These are phyloP conservation scores for Ophiocordyceps sinensis DNA, from an alignment of 2,329 filamentous ascomycete species.

Conservation along the genomic window DNA sequence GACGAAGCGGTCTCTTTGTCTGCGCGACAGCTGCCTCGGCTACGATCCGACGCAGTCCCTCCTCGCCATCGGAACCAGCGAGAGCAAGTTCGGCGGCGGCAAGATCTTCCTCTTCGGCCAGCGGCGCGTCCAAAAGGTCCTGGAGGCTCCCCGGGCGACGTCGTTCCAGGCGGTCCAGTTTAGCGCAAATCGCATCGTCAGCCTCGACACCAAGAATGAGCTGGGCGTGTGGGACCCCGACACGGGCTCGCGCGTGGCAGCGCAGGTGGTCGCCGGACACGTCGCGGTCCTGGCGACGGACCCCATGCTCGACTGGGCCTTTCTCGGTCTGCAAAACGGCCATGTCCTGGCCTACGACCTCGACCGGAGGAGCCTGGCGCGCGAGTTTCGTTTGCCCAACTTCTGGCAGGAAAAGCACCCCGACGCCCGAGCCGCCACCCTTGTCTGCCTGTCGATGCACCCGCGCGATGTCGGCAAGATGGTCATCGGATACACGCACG, in stretches of 20 bases:
- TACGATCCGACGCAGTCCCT: conserved; percentile 93
- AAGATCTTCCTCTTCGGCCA: conserved; percentile 84
- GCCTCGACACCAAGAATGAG: conserved; percentile 75
- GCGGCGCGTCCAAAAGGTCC: conserved; percentile 60
- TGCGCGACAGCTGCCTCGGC: conserved; percentile 49
- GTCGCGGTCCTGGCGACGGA: conserved; percentile 67
- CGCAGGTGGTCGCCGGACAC: conserved; percentile 62
- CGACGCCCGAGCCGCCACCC: conserved; percentile 39
- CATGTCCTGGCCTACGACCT: conserved; percentile 89
- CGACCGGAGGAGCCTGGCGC: conserved; percentile 55
- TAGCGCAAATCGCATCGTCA: conserved; percentile 71
- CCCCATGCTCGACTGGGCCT: conserved; percentile 83
- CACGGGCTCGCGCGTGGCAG: conserved; percentile 48
- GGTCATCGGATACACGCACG: conserved; percentile 78
- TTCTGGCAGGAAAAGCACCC: conserved; percentile 68
- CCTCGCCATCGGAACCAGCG: conserved; percentile 78
- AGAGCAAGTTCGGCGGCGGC: conserved; percentile 72
- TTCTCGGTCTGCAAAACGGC: conserved; percentile 69
- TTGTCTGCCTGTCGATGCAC: conserved; percentile 73
- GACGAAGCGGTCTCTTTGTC: no score
- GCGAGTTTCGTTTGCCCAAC: conserved; percentile 72
- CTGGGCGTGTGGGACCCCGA: conserved; percentile 71
- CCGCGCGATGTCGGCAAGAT: conserved; percentile 86
- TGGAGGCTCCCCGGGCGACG: conserved; percentile 55
- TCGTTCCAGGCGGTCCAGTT: conserved; percentile 73